Percentiles rank a stretch among this genome's conserved stretches.
Conservation (phyloP, 768 basidiomycete species). For the Lactifluus subvellereus region DNA sequence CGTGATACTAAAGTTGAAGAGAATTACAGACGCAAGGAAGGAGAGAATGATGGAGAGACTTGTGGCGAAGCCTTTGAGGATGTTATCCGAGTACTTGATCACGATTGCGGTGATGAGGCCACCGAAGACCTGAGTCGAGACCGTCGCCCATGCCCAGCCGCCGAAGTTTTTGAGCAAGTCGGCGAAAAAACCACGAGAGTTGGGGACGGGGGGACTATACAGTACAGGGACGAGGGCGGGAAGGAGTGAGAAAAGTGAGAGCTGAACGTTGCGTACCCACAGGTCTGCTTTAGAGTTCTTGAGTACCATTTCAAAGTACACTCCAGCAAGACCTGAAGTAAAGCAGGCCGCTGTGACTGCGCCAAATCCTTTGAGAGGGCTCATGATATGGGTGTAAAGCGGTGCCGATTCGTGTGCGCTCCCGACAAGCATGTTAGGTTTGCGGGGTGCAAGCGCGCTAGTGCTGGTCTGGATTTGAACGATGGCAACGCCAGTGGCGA, state of each 20-base stretch:
- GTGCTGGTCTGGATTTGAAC: conserved; percentile 82
- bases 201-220: conserved; percentile 40
- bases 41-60: conserved; percentile 90
- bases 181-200: conserved; percentile 45
- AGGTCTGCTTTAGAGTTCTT: conserved; percentile 80
- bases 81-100: conserved; percentile 96
- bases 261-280: conserved; percentile 87
- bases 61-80: conserved; percentile 96
- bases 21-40: conserved; percentile 85
- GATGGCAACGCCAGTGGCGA: conserved; percentile 89
- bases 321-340: conserved; percentile 85
- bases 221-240: conserved; percentile 84
- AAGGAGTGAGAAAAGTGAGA: conserved; percentile 83
- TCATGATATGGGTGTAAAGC: conserved; percentile 66
- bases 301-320: conserved; percentile 92
- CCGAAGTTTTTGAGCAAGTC: conserved; percentile 84
- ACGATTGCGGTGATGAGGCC: conserved; percentile 92
- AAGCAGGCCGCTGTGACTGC: conserved; percentile 84
- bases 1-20: conserved; percentile 90
- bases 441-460: conserved; percentile 28
- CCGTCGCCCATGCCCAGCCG: conserved; percentile 93
- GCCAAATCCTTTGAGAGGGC: conserved; percentile 72
- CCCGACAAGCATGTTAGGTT: conserved; percentile 44
- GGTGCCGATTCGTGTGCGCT: conserved; percentile 63
- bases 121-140: conserved; percentile 83